phyloP scores from a whole-genome alignment of 495 filamentous ascomycete genomes.

The Trypethelium eluteriae region DNA sequence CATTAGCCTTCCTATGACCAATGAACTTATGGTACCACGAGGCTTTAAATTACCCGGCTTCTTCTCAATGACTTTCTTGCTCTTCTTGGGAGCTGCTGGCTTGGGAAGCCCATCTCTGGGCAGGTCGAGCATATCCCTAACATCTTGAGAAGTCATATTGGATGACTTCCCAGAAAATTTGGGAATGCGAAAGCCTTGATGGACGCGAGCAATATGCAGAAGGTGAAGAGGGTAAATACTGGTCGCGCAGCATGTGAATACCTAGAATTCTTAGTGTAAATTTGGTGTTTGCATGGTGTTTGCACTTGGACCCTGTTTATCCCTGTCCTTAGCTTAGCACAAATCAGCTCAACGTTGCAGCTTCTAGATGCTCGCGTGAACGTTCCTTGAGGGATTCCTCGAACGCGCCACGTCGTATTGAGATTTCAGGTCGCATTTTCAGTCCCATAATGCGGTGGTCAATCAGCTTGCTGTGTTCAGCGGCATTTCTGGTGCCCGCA shows the following conservation, averaged over 20 bases:
- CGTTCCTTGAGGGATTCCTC: not conserved
- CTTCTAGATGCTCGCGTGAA: not conserved
- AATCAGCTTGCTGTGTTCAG: slow-evolving; percentile 35
- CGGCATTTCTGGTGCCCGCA: slow-evolving; percentile 47
- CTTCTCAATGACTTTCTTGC: slow-evolving; percentile 62
- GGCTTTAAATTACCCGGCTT: not conserved
- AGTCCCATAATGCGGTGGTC: slow-evolving; percentile 41
- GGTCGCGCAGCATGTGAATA: not conserved
- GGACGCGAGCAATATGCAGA: not conserved
- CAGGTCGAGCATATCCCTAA: slow-evolving; percentile 83
- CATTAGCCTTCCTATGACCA: not conserved
- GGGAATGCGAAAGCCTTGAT: slow-evolving; percentile 5
- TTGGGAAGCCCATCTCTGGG: slow-evolving; percentile 52
- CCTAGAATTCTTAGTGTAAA: not conserved
- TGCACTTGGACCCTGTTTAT: slow-evolving; percentile 4
- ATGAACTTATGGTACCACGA: not conserved
- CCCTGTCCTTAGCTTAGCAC: not conserved
- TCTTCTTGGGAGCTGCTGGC: slow-evolving; percentile 56
- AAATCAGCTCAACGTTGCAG: slow-evolving; percentile 6
- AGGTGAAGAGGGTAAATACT: not conserved
- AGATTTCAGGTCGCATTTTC: not conserved
- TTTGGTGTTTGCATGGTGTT: slow-evolving; percentile 32
- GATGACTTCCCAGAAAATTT: slow-evolving; percentile 18
- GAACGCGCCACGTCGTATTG: not conserved
- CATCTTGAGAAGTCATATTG: slow-evolving; percentile 70